These are phyloP conservation scores for Kwoniella heveanensis DNA, from an alignment of 768 basidiomycete genomes.

Conservation along the genomic window DNA sequence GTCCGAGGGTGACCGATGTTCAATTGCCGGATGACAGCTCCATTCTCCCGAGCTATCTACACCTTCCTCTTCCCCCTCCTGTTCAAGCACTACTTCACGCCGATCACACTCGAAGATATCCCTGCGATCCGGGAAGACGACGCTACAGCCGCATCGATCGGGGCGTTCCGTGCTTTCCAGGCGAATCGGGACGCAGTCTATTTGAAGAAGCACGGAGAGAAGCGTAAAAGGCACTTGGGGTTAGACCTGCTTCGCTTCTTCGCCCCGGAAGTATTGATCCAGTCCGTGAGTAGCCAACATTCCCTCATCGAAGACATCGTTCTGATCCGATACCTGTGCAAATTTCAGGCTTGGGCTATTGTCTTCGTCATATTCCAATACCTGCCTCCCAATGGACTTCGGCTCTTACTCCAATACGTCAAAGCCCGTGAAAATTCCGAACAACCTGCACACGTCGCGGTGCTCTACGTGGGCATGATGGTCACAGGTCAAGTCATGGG, in stretches of 20 bases:
- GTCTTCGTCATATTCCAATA: constrained; percentile 54
- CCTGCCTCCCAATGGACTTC: constrained; percentile 57
- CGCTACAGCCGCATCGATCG: constrained; percentile 39
- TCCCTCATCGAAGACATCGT: not conserved
- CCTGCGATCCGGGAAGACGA: constrained; percentile 54
- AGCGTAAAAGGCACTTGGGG: constrained; percentile 37
- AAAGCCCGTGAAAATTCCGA: constrained; percentile 45
- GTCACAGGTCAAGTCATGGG: constrained; percentile 52
- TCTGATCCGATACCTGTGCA: constrained; percentile 1
- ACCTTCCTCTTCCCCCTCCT: constrained; percentile 50
- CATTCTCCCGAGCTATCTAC: constrained; percentile 47
- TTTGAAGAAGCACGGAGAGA: constrained; percentile 33
- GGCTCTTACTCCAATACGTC: constrained; percentile 55
- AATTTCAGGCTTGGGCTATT: constrained; percentile 44
- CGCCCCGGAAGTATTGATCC: constrained; percentile 28
- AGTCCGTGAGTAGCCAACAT: constrained; percentile 35
- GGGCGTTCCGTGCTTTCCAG: constrained; percentile 41
- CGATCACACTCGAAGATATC: constrained; percentile 46
- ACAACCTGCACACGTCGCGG: constrained; percentile 55
- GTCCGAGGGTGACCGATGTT: not conserved
- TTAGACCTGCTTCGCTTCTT: constrained; percentile 47
- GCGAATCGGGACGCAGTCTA: constrained; percentile 30
- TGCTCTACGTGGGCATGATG: constrained; percentile 57
- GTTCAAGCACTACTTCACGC: constrained; percentile 41
- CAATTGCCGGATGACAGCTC: constrained; percentile 23